phyloP scores from a whole-genome alignment of 495 filamentous ascomycete species.

The Thozetella sp. region DNA sequence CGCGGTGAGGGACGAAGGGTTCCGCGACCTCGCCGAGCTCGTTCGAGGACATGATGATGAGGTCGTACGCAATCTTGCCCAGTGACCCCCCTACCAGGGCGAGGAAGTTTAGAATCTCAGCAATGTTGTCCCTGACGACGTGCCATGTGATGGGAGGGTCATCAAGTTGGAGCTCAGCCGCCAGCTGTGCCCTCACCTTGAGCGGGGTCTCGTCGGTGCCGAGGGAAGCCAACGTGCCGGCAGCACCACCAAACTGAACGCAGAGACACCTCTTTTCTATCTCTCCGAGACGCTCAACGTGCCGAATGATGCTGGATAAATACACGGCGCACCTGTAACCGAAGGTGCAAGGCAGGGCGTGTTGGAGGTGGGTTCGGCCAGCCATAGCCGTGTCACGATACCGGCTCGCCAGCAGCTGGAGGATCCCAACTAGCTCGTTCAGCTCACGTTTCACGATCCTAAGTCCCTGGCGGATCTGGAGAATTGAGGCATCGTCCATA shows the following conservation, averaged over 20 bases:
- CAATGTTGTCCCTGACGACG: conserved; percentile 52
- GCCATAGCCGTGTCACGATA: conserved; percentile 54
- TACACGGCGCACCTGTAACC: conserved; percentile 50
- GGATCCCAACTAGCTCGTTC: conserved; percentile 28
- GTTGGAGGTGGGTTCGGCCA: conserved; percentile 53
- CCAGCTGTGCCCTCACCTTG: conserved; percentile 41
- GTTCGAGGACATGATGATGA: conserved; percentile 58
- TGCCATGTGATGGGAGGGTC: conserved; percentile 41
- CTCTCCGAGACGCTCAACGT: conserved; percentile 38
- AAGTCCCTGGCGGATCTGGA: conserved; percentile 50
- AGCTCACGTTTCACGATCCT: conserved; percentile 41
- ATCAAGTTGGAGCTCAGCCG: conserved; percentile 37
- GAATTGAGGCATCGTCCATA: conserved; percentile 49
- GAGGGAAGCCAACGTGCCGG: conserved; percentile 47
- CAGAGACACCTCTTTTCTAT: conserved; percentile 35
- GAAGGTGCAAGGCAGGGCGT: conserved; percentile 51
- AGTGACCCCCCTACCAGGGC: conserved; percentile 49
- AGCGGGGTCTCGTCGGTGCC: conserved; percentile 39
- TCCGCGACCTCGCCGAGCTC: conserved; percentile 56
- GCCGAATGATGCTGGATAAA: conserved; percentile 44
- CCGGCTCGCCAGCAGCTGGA: conserved; percentile 35
- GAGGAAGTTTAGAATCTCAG: conserved; percentile 51
- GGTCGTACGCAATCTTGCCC: conserved; percentile 53
- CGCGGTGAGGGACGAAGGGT: conserved; percentile 55
- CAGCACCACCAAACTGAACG: conserved; percentile 51